Evolutionary conservation across 257 asterid genomes (phyloP).

Genomic region (Scutellaria minor): DNA sequence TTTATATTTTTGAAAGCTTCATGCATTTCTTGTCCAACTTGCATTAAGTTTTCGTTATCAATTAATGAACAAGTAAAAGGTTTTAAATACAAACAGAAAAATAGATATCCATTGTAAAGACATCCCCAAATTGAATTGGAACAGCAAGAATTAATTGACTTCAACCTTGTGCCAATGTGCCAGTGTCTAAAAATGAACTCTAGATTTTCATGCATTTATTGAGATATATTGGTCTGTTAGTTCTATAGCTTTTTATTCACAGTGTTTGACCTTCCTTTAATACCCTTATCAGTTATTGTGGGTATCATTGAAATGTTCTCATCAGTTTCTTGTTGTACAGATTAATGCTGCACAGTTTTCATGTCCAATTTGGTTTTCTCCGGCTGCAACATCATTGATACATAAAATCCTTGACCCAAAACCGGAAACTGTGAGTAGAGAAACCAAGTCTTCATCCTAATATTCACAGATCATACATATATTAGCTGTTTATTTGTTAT

Average conservation of each 20-base stretch:
- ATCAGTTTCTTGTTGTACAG: conserved; percentile 48
- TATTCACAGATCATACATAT: conserved; percentile 25
- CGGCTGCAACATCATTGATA: conserved; percentile 68
- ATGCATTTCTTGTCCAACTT: conserved; percentile 11
- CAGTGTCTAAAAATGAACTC: neutral
- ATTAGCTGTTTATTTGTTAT: conserved; percentile 12
- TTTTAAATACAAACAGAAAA: conserved; percentile 18
- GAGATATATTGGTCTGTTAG: conserved; percentile 5
- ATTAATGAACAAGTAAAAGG: neutral
- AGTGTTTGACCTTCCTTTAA: conserved; percentile 19
- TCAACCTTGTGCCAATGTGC: conserved; percentile 1
- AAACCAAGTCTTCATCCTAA: neutral
- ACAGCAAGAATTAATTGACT: conserved; percentile 9
- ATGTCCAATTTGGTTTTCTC: conserved; percentile 92
- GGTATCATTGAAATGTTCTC: conserved; percentile 29
- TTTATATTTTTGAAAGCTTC: conserved; percentile 16
- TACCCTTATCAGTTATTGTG: conserved; percentile 19
- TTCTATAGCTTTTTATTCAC: conserved; percentile 4
- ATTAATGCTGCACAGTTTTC: conserved; percentile 79
- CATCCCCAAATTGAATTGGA: conserved; percentile 2
- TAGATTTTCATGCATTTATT: conserved; percentile 25
- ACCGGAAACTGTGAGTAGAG: conserved; percentile 75
- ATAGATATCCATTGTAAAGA: conserved; percentile 8
- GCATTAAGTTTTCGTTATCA: conserved; percentile 4
- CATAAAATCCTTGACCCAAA: conserved; percentile 81